Evolutionary conservation across 371 early-diverging fungal species (phyloP).

Genomic region (Rhizomucor pusillus): DNA sequence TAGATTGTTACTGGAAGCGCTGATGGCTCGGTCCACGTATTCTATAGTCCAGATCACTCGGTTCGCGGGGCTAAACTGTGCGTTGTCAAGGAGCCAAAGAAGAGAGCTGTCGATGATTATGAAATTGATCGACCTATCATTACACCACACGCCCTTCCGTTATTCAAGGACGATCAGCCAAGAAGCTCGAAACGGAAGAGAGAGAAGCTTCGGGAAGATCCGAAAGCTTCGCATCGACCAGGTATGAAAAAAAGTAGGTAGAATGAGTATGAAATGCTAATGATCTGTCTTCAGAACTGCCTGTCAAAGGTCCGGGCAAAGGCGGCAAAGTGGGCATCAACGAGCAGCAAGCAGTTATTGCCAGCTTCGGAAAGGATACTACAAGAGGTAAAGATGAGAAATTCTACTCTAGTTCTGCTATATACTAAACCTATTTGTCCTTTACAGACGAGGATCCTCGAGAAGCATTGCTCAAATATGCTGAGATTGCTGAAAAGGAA

Average conservation of each 20-base stretch:
- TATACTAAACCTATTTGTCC: conserved; percentile 1
- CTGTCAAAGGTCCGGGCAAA: conserved; percentile 79
- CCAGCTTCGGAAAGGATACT: conserved; percentile 80
- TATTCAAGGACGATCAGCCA: conserved; percentile 77
- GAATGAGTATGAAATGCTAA: background rate
- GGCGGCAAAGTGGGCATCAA: conserved; percentile 86
- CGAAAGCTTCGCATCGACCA: conserved; percentile 70
- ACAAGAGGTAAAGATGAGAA: conserved; percentile 47
- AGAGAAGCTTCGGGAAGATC: conserved; percentile 77
- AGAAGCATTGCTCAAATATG: conserved; percentile 90
- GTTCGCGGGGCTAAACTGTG: conserved; percentile 78
- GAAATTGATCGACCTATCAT: conserved; percentile 72
- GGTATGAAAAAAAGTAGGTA: conserved; percentile 32
- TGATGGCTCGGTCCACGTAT: conserved; percentile 73
- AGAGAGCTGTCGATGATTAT: conserved; percentile 65
- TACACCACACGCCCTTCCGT: conserved; percentile 85
- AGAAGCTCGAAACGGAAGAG: conserved; percentile 69
- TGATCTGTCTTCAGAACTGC: conserved; percentile 50
- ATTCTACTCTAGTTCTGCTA: background rate
- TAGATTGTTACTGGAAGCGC: conserved; percentile 75
- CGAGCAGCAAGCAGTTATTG: conserved; percentile 82
- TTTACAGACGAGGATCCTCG: conserved; percentile 87
- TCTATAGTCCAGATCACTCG: conserved; percentile 75
- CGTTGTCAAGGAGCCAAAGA: conserved; percentile 64
- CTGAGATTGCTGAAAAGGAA: conserved; percentile 76